phyloP scores from a whole-genome alignment of 345 rosid species.

The Trapa bicornis region DNA sequence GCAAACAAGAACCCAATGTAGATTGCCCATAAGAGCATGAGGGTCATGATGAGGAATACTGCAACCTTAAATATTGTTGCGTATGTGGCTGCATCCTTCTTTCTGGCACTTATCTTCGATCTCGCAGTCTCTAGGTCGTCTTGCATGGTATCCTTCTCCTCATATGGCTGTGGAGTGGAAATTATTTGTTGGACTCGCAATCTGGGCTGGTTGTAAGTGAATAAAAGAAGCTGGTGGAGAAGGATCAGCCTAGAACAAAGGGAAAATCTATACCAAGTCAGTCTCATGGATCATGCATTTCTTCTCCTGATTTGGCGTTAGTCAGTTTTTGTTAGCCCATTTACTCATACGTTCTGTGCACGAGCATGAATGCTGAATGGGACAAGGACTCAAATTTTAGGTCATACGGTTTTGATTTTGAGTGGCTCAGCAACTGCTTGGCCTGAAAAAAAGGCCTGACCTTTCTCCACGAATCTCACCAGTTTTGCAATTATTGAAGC shows the following conservation, averaged over 20 bases:
- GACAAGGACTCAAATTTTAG: not conserved
- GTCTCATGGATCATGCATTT: not conserved
- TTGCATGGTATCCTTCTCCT: not conserved
- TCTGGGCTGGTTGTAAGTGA: not conserved
- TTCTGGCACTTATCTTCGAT: not conserved
- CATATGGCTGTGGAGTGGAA: not conserved
- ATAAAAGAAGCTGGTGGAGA: not conserved
- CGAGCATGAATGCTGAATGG: not conserved
- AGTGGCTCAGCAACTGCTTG: not conserved
- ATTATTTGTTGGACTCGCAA: too few relatives aligned
- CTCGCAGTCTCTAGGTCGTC: not conserved
- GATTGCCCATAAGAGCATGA: not conserved
- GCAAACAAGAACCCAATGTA: not conserved
- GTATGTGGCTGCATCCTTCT: not conserved
- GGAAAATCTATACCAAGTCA: not conserved
- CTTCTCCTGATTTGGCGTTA: not conserved
- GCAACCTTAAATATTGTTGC: not conserved
- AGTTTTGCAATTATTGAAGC: slow-evolving; percentile 72
- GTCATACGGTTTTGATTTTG: not conserved
- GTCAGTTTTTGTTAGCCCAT: not conserved
- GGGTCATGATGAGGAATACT: not conserved
- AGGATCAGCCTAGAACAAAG: too few relatives aligned
- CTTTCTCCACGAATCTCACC: slow-evolving; percentile 65
- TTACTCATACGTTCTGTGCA: not conserved
- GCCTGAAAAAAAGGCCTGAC: slow-evolving; percentile 26